Evolutionary conservation across 2,329 filamentous ascomycete species (phyloP), one percentile per base, ranked within the genome.

Genomic region (Monosporascus sp.): DNA sequence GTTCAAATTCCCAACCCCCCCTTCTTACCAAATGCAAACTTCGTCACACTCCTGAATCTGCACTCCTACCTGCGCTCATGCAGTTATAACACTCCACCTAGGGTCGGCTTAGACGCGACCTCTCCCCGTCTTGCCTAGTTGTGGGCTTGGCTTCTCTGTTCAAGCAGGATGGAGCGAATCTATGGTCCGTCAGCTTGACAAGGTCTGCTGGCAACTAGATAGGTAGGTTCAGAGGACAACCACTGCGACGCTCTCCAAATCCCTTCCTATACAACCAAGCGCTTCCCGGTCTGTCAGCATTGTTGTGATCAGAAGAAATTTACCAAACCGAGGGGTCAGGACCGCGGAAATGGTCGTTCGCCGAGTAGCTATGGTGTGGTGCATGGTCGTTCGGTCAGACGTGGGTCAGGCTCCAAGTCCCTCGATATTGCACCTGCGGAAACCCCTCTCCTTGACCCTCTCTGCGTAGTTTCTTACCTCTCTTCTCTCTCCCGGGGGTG

Each of bases 371-470:
- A 49, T 53, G 55, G 38, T 48, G 49, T 46, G 48, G 38, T 53
- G 24, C 24, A 46, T 26, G 43, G 11, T 8, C 45, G 24, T 55
- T 62, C 60, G 60, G 60, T 60, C 59, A 60, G 59, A 63, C 56
- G 56, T 59, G 59, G 58, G 56, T 53, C 56, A 61, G 52, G 51
- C 53, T 56, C 55, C 37, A 18, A 37, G 9, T 38, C 37, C 11
- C 20, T 38, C 28, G 7, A 24, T 35, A 44, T 37, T 44, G 18
- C 20, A 28, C 15, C 28, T 41, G 31, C 49, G 37, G 15, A n/a
- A n/a, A 35, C 28, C 41, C 20, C 41, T 37, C n/a, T 28, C 51
- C 35, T 43, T 24, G n/a, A 43, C 40, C 40, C 8, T 43, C 40
- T 18, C 20, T 15, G 43, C 43, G 43, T n/a, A 38, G 35, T 35